These are phyloP conservation scores for Agrocybe chaxingu DNA, from an alignment of 768 basidiomycete genomes.

Conservation along the genomic window DNA sequence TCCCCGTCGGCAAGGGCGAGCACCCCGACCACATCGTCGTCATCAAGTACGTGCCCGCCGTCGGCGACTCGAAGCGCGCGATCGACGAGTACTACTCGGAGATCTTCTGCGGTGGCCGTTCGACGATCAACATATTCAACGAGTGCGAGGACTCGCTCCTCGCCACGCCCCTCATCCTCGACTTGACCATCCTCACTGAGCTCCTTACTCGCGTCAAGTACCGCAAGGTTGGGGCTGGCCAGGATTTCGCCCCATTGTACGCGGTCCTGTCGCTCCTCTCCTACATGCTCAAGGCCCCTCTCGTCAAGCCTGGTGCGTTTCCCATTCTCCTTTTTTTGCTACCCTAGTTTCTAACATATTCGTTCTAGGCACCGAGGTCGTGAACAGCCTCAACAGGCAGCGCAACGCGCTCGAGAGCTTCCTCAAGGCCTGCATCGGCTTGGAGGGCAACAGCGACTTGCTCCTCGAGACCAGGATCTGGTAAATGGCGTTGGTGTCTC, in stretches of 20 bases:
- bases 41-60: conserved; percentile 95
- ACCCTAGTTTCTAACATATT: not conserved
- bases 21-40: conserved; percentile 97
- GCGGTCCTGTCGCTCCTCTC: conserved; percentile 88
- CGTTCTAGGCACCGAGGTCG: conserved; percentile 71
- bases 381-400: conserved; percentile 94
- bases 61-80: conserved; percentile 97
- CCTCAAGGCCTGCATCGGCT: conserved; percentile 90
- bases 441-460: conserved; percentile 81
- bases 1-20: conserved; percentile 74
- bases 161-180: conserved; percentile 94
- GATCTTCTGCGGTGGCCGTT: conserved; percentile 93
- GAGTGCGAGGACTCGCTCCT: conserved; percentile 97
- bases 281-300: conserved; percentile 98
- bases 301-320: conserved; percentile 80
- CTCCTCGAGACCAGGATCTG: conserved; percentile 86
- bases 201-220: conserved; percentile 91
- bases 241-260: conserved; percentile 82
- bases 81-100: conserved; percentile 99
- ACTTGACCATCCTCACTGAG: conserved; percentile 90
- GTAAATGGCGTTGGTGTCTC: conserved; percentile 39
- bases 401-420: conserved; percentile 91
- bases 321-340: not conserved
- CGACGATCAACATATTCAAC: conserved; percentile 96
- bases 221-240: conserved; percentile 49